Percentiles rank a stretch among this genome's conserved stretches.
Evolutionary conservation across 139 green algal genomes (phyloP).

Genomic region (Mesotaenium endlicherianum): DNA sequence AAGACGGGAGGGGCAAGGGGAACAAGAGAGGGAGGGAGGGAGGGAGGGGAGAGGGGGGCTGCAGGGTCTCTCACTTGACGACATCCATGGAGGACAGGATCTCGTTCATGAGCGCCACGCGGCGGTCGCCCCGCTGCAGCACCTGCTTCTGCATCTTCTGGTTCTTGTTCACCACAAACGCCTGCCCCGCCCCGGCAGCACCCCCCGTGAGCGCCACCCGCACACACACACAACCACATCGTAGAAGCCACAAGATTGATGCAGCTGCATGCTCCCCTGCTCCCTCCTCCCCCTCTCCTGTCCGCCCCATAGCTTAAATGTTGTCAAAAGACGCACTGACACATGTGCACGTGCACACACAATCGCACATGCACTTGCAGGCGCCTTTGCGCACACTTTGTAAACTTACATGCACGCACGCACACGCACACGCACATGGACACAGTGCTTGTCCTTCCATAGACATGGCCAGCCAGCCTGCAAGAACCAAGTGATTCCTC

Average conservation of each 20-base stretch:
- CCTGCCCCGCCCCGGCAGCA: constrained; percentile 33
- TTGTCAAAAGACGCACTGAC: neutral
- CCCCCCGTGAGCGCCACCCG: too few species aligned
- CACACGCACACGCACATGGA: neutral
- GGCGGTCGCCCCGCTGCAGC: constrained; percentile 39
- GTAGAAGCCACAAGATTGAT: too few species aligned
- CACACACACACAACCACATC: too few species aligned
- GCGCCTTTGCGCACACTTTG: neutral
- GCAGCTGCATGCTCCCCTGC: too few species aligned
- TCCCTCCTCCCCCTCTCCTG: too few species aligned
- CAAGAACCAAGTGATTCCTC: too few species aligned
- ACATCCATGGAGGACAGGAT: constrained; percentile 48
- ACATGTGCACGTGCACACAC: neutral
- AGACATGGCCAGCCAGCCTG: too few species aligned
- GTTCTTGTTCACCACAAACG: constrained; percentile 21
- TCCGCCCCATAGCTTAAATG: too few species aligned
- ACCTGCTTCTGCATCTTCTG: constrained; percentile 18
- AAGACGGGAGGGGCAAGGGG: neutral
- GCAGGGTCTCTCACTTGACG: constrained; percentile 38
- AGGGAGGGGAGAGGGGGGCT: neutral
- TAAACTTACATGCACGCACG: neutral
- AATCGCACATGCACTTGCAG: neutral
- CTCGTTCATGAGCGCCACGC: constrained; percentile 45
- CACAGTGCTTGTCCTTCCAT: too few species aligned
- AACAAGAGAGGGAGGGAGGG: neutral